A percentile compares a stretch with the other conserved stretches of the same genome.
phyloP scores from a whole-genome alignment of 306 rosid genomes.

The Glycine soja region DNA sequence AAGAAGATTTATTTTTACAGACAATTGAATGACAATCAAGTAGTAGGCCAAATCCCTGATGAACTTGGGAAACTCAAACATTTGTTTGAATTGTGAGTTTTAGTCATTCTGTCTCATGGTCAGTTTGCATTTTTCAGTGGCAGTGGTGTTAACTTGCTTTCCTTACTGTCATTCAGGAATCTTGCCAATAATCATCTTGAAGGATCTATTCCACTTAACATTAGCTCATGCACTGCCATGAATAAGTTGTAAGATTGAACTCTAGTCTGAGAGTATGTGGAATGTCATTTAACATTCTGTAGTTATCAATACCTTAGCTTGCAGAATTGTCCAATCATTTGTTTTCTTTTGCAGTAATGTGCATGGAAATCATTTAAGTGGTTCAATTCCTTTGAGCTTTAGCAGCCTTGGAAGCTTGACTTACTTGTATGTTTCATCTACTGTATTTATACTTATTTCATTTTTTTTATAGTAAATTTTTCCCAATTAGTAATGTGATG shows the following conservation, averaged over 20 bases:
- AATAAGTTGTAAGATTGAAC: conserved; percentile 19
- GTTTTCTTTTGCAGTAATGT: conserved; percentile 25
- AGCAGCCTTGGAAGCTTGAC: conserved; percentile 27
- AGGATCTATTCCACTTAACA: conserved; percentile 14
- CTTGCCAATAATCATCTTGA: conserved; percentile 35
- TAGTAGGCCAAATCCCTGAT: conserved; percentile 14
- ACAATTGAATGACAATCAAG: conserved; percentile 26
- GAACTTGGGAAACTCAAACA: conserved; percentile 18
- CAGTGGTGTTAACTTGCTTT: neutral
- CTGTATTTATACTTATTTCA: neutral
- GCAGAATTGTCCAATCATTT: neutral
- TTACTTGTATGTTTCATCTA: conserved; percentile 9
- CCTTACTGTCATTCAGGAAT: conserved; percentile 7
- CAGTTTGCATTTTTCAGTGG: neutral
- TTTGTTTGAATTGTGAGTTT: conserved; percentile 30
- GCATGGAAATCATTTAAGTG: conserved; percentile 33
- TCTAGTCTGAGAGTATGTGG: neutral
- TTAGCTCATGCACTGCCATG: conserved; percentile 23
- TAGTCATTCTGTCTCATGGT: neutral
- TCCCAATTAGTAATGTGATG: neutral
- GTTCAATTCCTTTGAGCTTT: conserved; percentile 31
- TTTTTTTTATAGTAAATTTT: neutral
- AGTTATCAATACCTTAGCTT: neutral
- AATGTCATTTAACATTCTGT: neutral
- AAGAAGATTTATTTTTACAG: conserved; percentile 2